phyloP scores from a whole-genome alignment of 805 yeast species.

The Zygoascus flipseniorum region DNA sequence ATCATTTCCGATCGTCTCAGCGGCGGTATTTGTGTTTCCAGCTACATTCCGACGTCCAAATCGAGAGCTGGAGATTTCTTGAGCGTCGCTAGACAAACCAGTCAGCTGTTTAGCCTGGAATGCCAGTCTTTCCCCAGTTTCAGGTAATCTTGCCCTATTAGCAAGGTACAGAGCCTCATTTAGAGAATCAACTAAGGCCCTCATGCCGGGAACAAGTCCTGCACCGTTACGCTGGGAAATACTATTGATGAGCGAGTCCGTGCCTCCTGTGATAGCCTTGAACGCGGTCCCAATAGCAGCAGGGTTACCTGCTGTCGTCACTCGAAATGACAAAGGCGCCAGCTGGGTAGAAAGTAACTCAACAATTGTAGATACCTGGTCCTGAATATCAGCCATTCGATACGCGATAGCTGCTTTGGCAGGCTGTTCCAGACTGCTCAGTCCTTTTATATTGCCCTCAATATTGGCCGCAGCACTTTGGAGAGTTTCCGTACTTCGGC shows the following conservation, averaged over 20 bases:
- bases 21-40: background rate
- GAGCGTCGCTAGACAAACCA: background rate
- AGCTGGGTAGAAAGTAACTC: background rate
- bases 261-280: background rate
- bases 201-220: background rate
- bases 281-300: background rate
- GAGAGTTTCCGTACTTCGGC: slow-evolving; percentile 5
- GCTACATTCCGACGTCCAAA: background rate
- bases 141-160: background rate
- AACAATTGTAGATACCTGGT: background rate
- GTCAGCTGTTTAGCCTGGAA: background rate
- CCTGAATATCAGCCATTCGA: background rate
- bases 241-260: background rate
- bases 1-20: background rate
- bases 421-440: background rate
- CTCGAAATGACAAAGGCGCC: background rate
- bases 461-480: slow-evolving; percentile 2
- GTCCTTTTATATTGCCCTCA: background rate
- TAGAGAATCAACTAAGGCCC: background rate
- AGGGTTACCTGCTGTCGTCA: background rate
- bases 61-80: background rate
- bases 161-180: background rate
- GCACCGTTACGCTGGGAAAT: background rate
- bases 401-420: background rate
- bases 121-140: background rate